Base-by-base conservation (phyloP, 768 basidiomycete genomes). In the Calocybe cyanea region DNA sequence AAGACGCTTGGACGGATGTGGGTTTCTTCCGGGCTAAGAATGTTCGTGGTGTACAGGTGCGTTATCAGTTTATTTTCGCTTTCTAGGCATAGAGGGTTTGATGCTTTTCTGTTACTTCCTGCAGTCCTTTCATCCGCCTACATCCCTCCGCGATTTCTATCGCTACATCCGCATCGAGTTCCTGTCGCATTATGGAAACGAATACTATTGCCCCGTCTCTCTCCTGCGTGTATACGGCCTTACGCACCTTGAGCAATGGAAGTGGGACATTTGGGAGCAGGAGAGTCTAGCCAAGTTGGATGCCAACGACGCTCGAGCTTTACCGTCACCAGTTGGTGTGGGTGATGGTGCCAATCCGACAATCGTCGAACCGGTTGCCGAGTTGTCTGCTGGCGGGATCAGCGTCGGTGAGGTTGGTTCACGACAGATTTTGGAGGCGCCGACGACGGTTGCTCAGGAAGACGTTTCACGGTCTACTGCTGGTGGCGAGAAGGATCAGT, bases 231-330 rank as follows among this genome's bases (percentile, higher is more conserved):
- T 96, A 1, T 98, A 93, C 51, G 96, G 96, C 4, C 81, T 95
- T 43, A 97, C 93, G 1, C 93, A 98, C 67, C 82, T 98, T 52
- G 94, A 98, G 51, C 81, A 93, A 56, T 98, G 89, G 81, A 94
- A 95, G 56, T 88, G 91, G 86, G 89, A 91, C 39, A 71, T 72
- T 5, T 92, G 88, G 87, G 80, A 87, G 54, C 76, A 71, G 3
- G 85, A 87, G 59, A 85, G 85, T 52, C 70, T 63, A 31, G 71
- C 70, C 1, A 75, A 76, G 44, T 59, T 62, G 25, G 71, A 67
- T 15, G 69, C 69, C 18, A 39, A 61, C 4, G 58, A 57, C n/a
- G 47, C 50, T 28, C 45, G 57, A 41, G 23, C 57, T 8, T 38
- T 25, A 18, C 18, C 48, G n/a, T 15, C 37, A 11, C 18, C 33